Conservation (phyloP, 305 asterid species). For the Fraxinus sp. region DNA sequence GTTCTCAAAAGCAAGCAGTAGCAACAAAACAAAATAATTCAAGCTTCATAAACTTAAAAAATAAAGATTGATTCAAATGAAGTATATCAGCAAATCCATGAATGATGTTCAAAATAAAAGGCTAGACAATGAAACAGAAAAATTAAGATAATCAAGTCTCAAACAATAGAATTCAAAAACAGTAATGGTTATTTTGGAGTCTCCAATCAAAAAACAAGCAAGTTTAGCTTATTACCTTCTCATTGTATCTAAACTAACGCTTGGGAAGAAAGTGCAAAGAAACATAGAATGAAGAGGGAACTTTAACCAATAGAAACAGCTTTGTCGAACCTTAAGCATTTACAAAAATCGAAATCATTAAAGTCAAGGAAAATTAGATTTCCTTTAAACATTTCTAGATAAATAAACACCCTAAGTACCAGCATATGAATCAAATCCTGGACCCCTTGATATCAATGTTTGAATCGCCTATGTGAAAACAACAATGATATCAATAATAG, state of each 20-base stretch:
- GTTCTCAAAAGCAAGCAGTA: background rate
- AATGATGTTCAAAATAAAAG: background rate
- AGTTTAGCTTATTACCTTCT: constrained; percentile 48
- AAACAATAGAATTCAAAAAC: background rate
- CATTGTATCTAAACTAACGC: constrained; percentile 66
- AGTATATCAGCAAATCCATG: background rate
- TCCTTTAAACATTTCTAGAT: constrained; percentile 9
- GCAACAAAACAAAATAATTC: background rate
- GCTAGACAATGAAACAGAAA: no score
- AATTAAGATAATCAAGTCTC: background rate
- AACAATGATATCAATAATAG: background rate
- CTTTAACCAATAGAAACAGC: constrained; percentile 77
- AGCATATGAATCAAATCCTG: constrained; percentile 67
- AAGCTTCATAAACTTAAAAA: background rate
- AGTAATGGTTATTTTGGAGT: no score
- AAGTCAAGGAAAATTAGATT: constrained; percentile 14
- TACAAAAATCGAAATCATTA: constrained; percentile 20
- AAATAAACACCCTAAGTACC: constrained; percentile 36
- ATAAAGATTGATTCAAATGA: background rate
- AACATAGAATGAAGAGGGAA: constrained; percentile 61
- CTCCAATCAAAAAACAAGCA: background rate
- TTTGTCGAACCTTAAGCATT: constrained; percentile 67
- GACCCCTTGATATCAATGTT: constrained; percentile 73
- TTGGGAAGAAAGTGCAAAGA: constrained; percentile 88
- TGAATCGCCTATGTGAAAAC: constrained; percentile 63